phyloP scores from a whole-genome alignment of 331 rosid genomes.

The Acacia concinna region DNA sequence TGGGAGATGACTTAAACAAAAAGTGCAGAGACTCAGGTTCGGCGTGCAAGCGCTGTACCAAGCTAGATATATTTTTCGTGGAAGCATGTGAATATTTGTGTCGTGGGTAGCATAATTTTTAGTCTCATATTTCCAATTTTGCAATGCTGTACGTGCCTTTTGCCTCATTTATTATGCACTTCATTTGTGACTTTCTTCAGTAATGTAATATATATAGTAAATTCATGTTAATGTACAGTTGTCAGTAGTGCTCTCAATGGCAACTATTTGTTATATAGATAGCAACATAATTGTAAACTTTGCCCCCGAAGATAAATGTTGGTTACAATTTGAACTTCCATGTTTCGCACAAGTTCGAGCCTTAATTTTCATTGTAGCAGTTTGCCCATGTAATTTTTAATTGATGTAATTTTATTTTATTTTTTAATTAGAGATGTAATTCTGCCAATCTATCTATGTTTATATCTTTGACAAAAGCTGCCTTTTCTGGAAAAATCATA shows the following conservation, averaged over 20 bases:
- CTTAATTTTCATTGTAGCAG: neutral
- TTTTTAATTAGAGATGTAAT: too few species aligned
- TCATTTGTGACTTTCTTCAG: slow-evolving; percentile 1
- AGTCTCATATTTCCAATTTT: slow-evolving; percentile 49
- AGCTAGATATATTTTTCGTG: slow-evolving; percentile 23
- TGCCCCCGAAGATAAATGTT: neutral
- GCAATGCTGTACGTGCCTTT: slow-evolving; percentile 51
- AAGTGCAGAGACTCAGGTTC: slow-evolving; percentile 33
- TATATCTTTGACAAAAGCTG: too few species aligned
- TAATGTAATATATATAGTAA: slow-evolving; percentile 9
- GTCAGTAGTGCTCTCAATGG: slow-evolving; percentile 2
- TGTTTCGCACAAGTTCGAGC: neutral
- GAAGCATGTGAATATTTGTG: slow-evolving; percentile 64
- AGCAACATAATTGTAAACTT: slow-evolving; percentile 4
- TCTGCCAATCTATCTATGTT: neutral
- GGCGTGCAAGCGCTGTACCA: slow-evolving; percentile 55
- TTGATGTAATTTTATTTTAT: neutral
- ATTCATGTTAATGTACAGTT: slow-evolving; percentile 22
- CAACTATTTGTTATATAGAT: neutral
- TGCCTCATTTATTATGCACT: slow-evolving; percentile 23
- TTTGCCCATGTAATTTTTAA: neutral
- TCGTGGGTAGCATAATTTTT: slow-evolving; percentile 43
- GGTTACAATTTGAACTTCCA: neutral
- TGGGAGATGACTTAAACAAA: slow-evolving; percentile 30
- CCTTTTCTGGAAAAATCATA: too few species aligned